Conservation (phyloP, 129 eudicot genomes). For the Flaveria robusta region DNA sequence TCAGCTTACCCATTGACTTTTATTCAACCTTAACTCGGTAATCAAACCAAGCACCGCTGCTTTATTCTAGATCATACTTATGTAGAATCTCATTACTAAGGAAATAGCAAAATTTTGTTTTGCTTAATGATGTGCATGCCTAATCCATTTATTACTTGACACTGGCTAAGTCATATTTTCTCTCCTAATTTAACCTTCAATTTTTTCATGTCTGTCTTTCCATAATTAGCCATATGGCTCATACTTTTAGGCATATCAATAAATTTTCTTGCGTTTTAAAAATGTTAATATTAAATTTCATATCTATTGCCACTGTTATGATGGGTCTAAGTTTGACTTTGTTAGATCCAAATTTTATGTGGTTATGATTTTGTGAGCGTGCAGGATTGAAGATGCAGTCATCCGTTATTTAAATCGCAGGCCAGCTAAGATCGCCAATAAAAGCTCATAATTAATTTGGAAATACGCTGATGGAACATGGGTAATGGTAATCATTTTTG, state of each 20-base stretch:
- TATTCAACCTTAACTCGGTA: neutral
- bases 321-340: neutral
- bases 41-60: neutral
- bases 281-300: neutral
- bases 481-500: constrained; percentile 16
- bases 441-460: constrained; percentile 51
- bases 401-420: constrained; percentile 80
- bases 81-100: neutral
- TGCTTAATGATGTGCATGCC: too few relatives aligned
- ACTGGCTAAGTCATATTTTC: too few relatives aligned
- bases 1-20: neutral
- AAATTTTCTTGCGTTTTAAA: neutral
- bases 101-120: neutral
- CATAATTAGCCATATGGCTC: neutral
- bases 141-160: too few relatives aligned
- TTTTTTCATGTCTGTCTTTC: neutral
- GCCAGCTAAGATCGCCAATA: constrained; percentile 43
- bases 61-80: neutral
- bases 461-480: constrained; percentile 13
- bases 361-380: constrained; percentile 15
- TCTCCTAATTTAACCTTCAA: too few relatives aligned
- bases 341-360: neutral
- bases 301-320: neutral
- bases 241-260: constrained; percentile 1
- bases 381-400: constrained; percentile 98